Base-by-base conservation (phyloP, 106 monocot species). In the Gastrodia elata region DNA sequence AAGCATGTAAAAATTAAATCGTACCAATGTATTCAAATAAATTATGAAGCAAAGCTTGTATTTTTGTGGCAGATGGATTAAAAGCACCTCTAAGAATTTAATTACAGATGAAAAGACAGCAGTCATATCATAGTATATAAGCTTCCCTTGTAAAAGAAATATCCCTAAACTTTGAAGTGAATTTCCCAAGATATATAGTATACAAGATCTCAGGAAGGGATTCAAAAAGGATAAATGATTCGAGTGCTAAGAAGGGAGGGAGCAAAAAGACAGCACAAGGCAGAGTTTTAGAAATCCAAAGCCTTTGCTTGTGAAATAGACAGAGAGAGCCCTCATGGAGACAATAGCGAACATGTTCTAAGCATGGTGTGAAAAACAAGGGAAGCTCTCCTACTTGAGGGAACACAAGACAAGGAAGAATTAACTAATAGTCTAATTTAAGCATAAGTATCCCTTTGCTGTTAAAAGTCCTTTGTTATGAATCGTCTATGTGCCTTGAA, bases 281-380 rank as follows among this genome's bases (percentile, higher is more conserved):
- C 44, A 70, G 44, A 25, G 35, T 75, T 88, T 84, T 79, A 80
- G 80, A 84, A 89, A 59, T 78, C 80, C 89, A 78, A 91, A 81
- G 91, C 83, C 72, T 87, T 91, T 95, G 89, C 77, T 85, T 80
- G 81, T 78, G 87, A 84, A 86, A 87, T 85, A 68, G 91, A 86
- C 34, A 38, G 37, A 58, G 32, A 68, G 55, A 75, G 72, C 73
- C 75, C 68, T 73, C 75, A 69, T 58, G 74, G 68, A 87, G 86
- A 91, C 88, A 85, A 78, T 39, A 56, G 74, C 73, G 74, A 72
- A 73, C 81, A 88, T 80, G 87, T 82, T 80, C 78, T 76, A 80
- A 67, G 74, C 76, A 83, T 82, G 80, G 80, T 84, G 80, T 80
- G 81, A 73, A 88, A 86, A 76, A 84, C 87, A 90, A 88, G 74